Percentiles rank a stretch among this genome's conserved stretches.
Conservation (phyloP, 345 rosid species). For the Arabidopsis suecica region DNA sequence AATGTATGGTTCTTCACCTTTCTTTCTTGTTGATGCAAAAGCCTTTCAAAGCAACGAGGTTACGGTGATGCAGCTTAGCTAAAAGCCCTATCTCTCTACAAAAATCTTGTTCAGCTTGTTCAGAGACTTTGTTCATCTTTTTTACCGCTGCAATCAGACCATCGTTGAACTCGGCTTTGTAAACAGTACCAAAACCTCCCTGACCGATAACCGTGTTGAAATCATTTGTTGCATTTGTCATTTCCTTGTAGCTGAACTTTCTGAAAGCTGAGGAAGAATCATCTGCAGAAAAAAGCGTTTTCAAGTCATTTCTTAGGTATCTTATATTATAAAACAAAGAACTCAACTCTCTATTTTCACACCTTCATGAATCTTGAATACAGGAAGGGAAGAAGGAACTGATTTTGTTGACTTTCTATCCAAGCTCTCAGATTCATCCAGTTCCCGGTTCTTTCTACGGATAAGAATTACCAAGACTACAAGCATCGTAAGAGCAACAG, state of each 20-base stretch:
- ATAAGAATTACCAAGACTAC: constrained; percentile 73
- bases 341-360: not conserved
- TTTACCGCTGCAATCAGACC: constrained; percentile 74
- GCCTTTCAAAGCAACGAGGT: constrained; percentile 87
- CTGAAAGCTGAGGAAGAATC: constrained; percentile 66
- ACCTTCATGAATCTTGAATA: constrained; percentile 80
- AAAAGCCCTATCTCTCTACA: constrained; percentile 93
- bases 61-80: constrained; percentile 93
- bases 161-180: constrained; percentile 74
- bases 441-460: constrained; percentile 65
- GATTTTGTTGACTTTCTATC: constrained; percentile 60
- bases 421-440: constrained; percentile 57
- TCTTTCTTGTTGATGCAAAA: constrained; percentile 75
- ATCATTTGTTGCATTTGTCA: constrained; percentile 73
- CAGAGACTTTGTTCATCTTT: constrained; percentile 70
- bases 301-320: constrained; percentile 12
- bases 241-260: constrained; percentile 80
- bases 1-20: constrained; percentile 57
- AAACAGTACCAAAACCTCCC: constrained; percentile 94
- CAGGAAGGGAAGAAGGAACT: constrained; percentile 55
- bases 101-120: constrained; percentile 79
- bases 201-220: constrained; percentile 69
- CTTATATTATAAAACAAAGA: not conserved
- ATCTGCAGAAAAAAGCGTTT: constrained; percentile 51
- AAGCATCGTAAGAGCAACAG: constrained; percentile 63